Conservation (phyloP, 1,284 basidiomycete species). For the Schizophyllum commune region DNA sequence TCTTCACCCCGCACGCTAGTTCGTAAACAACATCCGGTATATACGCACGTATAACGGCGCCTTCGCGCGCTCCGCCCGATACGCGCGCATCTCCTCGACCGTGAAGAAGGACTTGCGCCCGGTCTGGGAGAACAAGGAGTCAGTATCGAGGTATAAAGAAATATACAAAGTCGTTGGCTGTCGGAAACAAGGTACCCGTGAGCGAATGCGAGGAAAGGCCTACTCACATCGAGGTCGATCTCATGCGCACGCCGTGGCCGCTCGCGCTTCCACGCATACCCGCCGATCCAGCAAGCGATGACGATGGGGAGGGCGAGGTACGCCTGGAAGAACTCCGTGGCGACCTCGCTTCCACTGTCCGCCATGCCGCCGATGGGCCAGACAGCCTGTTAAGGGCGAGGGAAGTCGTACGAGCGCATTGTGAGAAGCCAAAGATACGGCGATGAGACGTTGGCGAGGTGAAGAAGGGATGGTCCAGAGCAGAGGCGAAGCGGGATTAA, state of each 20-base stretch:
- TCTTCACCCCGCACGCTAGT: background rate
- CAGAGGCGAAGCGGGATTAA: no score
- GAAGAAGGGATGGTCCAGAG: no score
- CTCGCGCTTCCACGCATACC: constrained; percentile 32
- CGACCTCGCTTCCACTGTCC: constrained; percentile 18
- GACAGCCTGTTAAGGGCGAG: constrained; percentile 20
- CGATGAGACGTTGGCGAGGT: no score
- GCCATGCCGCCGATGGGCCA: constrained; percentile 30
- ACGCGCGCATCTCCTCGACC: constrained; percentile 32
- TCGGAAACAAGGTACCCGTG: no score
- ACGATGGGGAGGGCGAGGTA: constrained; percentile 33
- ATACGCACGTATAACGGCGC: constrained; percentile 28
- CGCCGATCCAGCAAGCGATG: constrained; percentile 28
- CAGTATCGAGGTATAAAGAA: background rate
- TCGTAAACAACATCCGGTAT: constrained; percentile 23
- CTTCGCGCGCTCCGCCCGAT: constrained; percentile 25
- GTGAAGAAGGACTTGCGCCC: constrained; percentile 37
- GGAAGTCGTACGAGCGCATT: background rate
- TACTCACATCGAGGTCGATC: constrained; percentile 32
- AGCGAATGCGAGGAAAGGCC: background rate
- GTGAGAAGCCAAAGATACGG: no score
- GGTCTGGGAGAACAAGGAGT: constrained; percentile 16
- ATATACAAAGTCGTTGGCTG: background rate
- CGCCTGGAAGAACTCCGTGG: constrained; percentile 28
- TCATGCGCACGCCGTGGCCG: constrained; percentile 26